Evolutionary conservation across 148 eudicot genomes (phyloP).

Genomic region (Diospyros lotus): DNA sequence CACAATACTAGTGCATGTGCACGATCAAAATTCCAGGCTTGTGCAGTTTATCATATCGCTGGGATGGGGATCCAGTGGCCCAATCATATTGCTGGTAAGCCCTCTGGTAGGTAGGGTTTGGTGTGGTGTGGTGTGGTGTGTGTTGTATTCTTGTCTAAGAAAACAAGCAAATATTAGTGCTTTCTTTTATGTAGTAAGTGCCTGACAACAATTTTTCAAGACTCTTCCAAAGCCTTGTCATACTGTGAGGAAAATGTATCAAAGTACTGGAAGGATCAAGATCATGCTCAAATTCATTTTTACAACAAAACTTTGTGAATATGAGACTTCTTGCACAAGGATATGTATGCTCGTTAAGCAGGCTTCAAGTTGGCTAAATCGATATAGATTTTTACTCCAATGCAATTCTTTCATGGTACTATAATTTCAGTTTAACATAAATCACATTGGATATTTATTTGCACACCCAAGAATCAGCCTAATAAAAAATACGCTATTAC

Average conservation of each 20-base stretch:
- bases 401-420: not conserved
- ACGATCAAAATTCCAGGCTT: no score
- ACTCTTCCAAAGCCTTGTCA: not conserved
- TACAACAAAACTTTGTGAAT: no score
- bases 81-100: no score
- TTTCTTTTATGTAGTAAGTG: no score
- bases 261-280: not conserved
- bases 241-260: not conserved
- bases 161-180: no score
- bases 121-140: no score
- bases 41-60: no score
- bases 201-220: no score
- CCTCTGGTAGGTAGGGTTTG: no score
- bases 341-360: not conserved
- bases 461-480: not conserved
- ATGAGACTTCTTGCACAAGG: not conserved
- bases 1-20: no score
- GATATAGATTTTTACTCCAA: not conserved
- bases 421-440: not conserved
- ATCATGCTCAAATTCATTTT: not conserved
- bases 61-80: no score
- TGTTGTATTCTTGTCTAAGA: no score
- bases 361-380: not conserved
- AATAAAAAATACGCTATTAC: not conserved
- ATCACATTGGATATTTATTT: not conserved